Percentiles rank a stretch among this genome's conserved stretches.
phyloP scores from a whole-genome alignment of 768 basidiomycete genomes.

The Rhodotorula toruloides region DNA sequence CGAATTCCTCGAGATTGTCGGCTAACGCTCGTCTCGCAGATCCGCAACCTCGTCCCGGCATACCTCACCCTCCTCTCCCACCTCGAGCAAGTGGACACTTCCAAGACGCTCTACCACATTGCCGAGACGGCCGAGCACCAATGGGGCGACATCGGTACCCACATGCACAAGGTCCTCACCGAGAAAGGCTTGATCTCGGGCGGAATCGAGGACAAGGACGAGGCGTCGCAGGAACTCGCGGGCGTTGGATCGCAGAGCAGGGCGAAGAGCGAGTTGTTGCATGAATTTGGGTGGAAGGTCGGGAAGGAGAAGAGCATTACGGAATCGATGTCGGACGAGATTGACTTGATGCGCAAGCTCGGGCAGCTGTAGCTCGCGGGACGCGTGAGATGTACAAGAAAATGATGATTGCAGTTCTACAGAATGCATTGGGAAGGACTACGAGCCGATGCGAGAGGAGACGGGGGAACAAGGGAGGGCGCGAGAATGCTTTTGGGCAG shows the following conservation, averaged over 20 bases:
- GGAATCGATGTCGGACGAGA: background rate
- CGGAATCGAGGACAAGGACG: background rate
- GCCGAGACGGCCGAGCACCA: conserved; percentile 12
- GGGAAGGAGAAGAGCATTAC: background rate
- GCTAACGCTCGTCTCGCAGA: background rate
- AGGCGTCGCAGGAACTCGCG: background rate
- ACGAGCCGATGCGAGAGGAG: no score
- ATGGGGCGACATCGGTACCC: background rate
- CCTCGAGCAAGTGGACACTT: background rate
- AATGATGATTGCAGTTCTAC: no score
- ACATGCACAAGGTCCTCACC: background rate
- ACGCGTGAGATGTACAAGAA: no score
- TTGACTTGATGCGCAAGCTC: background rate
- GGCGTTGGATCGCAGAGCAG: background rate
- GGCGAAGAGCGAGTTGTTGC: conserved; percentile 1
- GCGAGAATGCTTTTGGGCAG: no score
- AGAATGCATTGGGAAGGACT: no score
- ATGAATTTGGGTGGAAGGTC: conserved; percentile 15
- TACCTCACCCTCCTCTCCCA: conserved; percentile 14
- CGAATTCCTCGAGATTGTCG: background rate
- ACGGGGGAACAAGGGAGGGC: no score
- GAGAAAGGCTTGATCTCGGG: background rate
- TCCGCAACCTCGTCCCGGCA: conserved; percentile 9
- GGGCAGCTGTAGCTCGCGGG: no score
- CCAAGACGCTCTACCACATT: conserved; percentile 4